These are phyloP conservation scores for Grigorovia jiainica DNA, from an alignment of 805 yeast genomes.

Conservation along the genomic window DNA sequence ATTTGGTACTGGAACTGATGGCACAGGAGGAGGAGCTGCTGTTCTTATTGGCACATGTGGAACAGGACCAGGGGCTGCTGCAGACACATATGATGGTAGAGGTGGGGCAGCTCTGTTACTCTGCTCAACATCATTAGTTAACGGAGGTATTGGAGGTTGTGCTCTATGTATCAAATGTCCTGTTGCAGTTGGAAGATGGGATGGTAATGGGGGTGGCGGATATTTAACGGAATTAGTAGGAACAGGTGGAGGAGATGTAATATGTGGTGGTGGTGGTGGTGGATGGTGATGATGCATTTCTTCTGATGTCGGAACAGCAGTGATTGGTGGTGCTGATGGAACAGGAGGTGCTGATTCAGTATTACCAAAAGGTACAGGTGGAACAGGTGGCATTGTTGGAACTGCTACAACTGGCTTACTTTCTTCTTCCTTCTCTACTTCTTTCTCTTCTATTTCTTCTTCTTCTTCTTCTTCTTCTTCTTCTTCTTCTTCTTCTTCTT, in stretches of 20 bases:
- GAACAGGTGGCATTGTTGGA: background rate
- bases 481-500: background rate
- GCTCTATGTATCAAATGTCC: background rate
- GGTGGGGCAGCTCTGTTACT: conserved; percentile 1
- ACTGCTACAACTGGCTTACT: background rate
- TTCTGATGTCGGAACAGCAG: background rate
- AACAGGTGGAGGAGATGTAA: conserved; percentile 2
- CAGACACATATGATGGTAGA: too few species aligned
- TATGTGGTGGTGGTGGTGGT: conserved; percentile 1
- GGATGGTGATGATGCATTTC: background rate
- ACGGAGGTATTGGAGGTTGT: conserved; percentile 3
- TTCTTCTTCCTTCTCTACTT: too few species aligned
- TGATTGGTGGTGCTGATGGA: conserved; percentile 2
- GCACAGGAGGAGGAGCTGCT: conserved; percentile 5
- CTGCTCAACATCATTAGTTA: background rate
- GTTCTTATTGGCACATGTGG: conserved; percentile 5
- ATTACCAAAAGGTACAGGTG: conserved; percentile 3
- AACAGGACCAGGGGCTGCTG: too few species aligned
- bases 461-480: background rate
- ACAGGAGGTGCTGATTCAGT: background rate
- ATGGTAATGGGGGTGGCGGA: conserved; percentile 17
- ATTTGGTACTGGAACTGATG: conserved; percentile 8
- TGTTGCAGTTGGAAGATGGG: conserved; percentile 7
- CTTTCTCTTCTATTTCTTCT: too few species aligned
- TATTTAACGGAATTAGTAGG: conserved; percentile 5